These are phyloP conservation scores for Solanum rostratum DNA, from an alignment of 257 asterid species.

Conservation along the genomic window DNA sequence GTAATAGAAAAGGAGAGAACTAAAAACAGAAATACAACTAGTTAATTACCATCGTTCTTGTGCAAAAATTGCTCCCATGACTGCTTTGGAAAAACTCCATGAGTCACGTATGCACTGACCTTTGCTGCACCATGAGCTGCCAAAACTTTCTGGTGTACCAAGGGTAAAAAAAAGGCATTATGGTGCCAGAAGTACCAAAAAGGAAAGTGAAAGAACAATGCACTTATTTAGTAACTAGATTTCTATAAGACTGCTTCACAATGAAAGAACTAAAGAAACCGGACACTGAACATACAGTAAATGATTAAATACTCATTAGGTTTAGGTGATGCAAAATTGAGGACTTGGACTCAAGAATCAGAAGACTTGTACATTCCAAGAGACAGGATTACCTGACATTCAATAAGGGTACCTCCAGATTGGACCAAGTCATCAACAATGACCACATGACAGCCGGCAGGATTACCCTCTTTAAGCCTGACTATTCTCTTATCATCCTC, in stretches of 20 bases:
- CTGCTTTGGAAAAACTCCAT: constrained; percentile 69
- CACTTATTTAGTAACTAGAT: not conserved
- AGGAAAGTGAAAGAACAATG: not conserved
- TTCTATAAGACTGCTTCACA: not conserved
- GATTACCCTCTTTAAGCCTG: constrained; percentile 92
- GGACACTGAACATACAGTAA: not conserved
- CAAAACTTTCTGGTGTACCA: constrained; percentile 63
- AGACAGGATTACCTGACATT: constrained; percentile 65
- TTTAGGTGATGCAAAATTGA: not conserved
- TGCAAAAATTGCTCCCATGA: constrained; percentile 79
- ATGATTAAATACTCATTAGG: not conserved
- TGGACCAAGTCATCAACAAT: constrained; percentile 96
- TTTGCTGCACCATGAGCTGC: constrained; percentile 83
- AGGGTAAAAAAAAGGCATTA: not conserved
- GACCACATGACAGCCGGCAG: constrained; percentile 88
- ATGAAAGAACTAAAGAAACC: not conserved
- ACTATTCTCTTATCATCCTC: constrained; percentile 93
- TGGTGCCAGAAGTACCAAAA: not conserved
- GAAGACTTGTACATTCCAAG: not conserved
- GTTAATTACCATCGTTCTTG: constrained; percentile 45
- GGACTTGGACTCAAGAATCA: not conserved
- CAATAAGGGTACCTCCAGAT: constrained; percentile 92
- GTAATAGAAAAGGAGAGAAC: not conserved
- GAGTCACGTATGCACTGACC: constrained; percentile 91
- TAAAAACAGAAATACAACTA: not conserved